Evolutionary conservation across 2,329 filamentous ascomycete species (phyloP).

Genomic region (Stachybotrys chlorohalonatus): DNA sequence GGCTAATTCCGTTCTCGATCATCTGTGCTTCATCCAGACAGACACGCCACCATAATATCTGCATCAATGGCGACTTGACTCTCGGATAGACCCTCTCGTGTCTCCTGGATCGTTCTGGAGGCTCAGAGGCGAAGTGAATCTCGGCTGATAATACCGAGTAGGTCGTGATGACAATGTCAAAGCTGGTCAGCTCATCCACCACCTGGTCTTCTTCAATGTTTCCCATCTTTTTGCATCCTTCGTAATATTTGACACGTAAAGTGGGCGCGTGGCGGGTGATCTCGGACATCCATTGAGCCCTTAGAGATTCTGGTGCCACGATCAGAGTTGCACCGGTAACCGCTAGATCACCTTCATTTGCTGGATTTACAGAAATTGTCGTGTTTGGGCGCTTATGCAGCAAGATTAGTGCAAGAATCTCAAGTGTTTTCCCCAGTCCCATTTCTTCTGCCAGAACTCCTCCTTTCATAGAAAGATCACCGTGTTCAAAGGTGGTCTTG

Average conservation of each 20-base stretch:
- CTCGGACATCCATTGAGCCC: constrained; percentile 54
- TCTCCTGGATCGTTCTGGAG: constrained; percentile 60
- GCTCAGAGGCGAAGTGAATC: constrained; percentile 63
- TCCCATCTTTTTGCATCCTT: constrained; percentile 33
- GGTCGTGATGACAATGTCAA: constrained; percentile 55
- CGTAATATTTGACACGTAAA: constrained; percentile 47
- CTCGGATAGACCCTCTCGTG: constrained; percentile 57
- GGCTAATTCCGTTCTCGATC: constrained; percentile 81
- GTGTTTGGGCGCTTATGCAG: constrained; percentile 35
- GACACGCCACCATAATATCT: constrained; percentile 82
- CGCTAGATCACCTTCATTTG: constrained; percentile 30
- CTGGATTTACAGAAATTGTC: constrained; percentile 21
- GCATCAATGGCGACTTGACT: constrained; percentile 65
- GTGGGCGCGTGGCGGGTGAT: constrained; percentile 48
- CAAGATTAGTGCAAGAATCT: constrained; percentile 62
- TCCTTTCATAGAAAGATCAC: constrained; percentile 35
- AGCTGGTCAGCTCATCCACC: constrained; percentile 33
- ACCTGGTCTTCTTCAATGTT: constrained; percentile 28
- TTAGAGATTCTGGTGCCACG: constrained; percentile 47
- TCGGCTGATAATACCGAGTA: constrained; percentile 69
- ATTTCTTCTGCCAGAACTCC: constrained; percentile 75
- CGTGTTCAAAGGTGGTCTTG: constrained; percentile 29
- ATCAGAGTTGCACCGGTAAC: constrained; percentile 51
- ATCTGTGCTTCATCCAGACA: constrained; percentile 78
- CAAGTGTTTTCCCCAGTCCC: constrained; percentile 74